phyloP scores from a whole-genome alignment of 768 basidiomycete species.

The Amanita pseudoporphyria region DNA sequence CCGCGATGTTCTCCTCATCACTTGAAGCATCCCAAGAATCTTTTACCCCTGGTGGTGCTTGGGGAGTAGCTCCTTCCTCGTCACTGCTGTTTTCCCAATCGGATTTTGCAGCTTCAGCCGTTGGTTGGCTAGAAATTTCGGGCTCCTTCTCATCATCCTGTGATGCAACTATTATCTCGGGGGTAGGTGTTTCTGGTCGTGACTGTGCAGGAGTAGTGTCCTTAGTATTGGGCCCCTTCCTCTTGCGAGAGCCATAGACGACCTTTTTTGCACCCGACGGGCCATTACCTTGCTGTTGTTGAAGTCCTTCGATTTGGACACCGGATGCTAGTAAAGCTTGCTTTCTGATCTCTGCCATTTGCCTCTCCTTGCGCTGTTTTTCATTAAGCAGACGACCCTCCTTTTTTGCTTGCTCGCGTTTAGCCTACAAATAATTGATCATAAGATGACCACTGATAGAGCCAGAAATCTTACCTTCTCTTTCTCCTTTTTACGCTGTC shows the following conservation, averaged over 20 bases:
- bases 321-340: slow-evolving; percentile 87
- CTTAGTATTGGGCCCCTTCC: slow-evolving; percentile 47
- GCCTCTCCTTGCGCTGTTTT: slow-evolving; percentile 92
- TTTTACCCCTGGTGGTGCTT: slow-evolving; percentile 23
- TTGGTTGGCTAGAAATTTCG: slow-evolving; percentile 10
- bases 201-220: slow-evolving; percentile 44
- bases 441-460: slow-evolving; percentile 2
- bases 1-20: slow-evolving; percentile 29
- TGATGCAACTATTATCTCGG: slow-evolving; percentile 15
- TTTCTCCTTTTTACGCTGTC: slow-evolving; percentile 76
- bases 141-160: slow-evolving; percentile 22
- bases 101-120: slow-evolving; percentile 23
- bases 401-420: slow-evolving; percentile 84
- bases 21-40: slow-evolving; percentile 44
- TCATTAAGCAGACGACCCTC: slow-evolving; percentile 94
- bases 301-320: slow-evolving; percentile 83
- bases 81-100: slow-evolving; percentile 69
- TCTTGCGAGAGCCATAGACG: slow-evolving; percentile 78
- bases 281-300: slow-evolving; percentile 34
- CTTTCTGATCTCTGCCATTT: slow-evolving; percentile 82
- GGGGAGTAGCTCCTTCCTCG: slow-evolving; percentile 30
- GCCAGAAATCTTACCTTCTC: slow-evolving; percentile 51
- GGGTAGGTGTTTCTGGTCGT: slow-evolving; percentile 40
- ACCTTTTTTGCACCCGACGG: slow-evolving; percentile 56
- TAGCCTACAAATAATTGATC: slow-evolving; percentile 43